Percentiles rank a stretch among this genome's conserved stretches.
Conservation (phyloP, 495 filamentous ascomycete species). For the Rostrohypoxylon terebratum region DNA sequence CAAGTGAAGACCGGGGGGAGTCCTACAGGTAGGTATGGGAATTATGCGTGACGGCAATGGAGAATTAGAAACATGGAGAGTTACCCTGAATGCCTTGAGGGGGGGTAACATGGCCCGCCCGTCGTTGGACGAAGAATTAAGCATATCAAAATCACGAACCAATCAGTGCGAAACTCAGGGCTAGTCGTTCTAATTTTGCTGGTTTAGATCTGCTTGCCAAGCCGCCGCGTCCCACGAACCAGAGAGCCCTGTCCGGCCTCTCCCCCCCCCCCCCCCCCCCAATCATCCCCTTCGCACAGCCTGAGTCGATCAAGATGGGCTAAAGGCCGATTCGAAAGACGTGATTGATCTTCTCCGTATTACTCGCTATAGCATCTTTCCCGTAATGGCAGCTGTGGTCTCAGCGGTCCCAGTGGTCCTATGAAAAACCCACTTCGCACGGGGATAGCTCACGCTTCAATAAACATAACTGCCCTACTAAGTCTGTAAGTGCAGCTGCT, state of each 20-base stretch:
- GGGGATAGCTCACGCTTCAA: slow-evolving; percentile 19
- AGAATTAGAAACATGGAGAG: slow-evolving; percentile 24
- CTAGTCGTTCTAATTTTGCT: slow-evolving; percentile 30
- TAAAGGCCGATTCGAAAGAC: slow-evolving; percentile 29
- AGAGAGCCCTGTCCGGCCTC: slow-evolving; percentile 19
- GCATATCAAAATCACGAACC: slow-evolving; percentile 31
- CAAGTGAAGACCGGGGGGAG: slow-evolving; percentile 23
- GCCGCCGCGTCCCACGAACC: slow-evolving; percentile 37
- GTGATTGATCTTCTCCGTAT: slow-evolving; percentile 36
- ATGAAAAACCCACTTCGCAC: slow-evolving; percentile 26
- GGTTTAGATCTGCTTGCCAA: slow-evolving; percentile 45
- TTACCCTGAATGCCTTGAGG: slow-evolving; percentile 4
- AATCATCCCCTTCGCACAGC: slow-evolving; percentile 37
- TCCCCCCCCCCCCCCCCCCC: neutral
- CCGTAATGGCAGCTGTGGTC: slow-evolving; percentile 39
- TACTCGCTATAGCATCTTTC: slow-evolving; percentile 27
- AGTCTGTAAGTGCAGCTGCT: slow-evolving; percentile 22
- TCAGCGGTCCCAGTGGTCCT: neutral
- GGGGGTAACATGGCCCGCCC: slow-evolving; percentile 23
- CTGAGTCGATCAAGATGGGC: slow-evolving; percentile 40
- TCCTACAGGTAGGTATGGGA: neutral
- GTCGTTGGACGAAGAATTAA: slow-evolving; percentile 32
- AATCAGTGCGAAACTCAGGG: slow-evolving; percentile 33
- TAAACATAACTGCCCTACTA: slow-evolving; percentile 20
- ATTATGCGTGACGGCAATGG: slow-evolving; percentile 23